A percentile compares a stretch with the other conserved stretches of the same genome.
phyloP scores from a whole-genome alignment of 2,329 filamentous ascomycete species.

The Hypoxylon sp. region DNA sequence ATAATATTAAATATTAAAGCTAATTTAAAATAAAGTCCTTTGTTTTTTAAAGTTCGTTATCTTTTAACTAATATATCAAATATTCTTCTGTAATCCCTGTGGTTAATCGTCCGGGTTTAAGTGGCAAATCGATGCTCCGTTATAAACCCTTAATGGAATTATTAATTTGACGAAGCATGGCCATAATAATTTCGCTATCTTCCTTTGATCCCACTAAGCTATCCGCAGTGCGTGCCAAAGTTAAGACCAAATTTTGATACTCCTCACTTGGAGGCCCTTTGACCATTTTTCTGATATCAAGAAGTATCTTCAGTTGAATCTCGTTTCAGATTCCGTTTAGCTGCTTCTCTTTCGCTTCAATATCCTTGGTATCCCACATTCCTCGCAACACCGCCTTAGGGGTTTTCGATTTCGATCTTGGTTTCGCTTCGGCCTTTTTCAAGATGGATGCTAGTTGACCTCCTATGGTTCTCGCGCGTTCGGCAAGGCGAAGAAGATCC shows the following conservation, averaged over 20 bases:
- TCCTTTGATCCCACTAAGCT: slow-evolving; percentile 18
- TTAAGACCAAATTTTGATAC: slow-evolving; percentile 12
- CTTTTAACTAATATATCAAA: background rate
- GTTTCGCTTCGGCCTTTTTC: slow-evolving; percentile 11
- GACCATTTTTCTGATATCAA: slow-evolving; percentile 23
- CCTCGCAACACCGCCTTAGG: slow-evolving; percentile 21
- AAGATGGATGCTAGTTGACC: slow-evolving; percentile 28
- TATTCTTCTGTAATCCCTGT: background rate
- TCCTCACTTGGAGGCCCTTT: slow-evolving; percentile 14
- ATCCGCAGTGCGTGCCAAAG: slow-evolving; percentile 22
- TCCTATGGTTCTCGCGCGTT: slow-evolving; percentile 32
- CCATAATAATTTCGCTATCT: slow-evolving; percentile 24
- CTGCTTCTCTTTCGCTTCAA: slow-evolving; percentile 30
- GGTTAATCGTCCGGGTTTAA: background rate
- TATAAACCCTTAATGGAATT: slow-evolving; percentile 6
- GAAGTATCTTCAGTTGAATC: slow-evolving; percentile 32
- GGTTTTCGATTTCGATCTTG: slow-evolving; percentile 34
- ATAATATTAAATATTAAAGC: no score
- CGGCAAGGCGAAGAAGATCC: slow-evolving; percentile 28
- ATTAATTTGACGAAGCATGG: slow-evolving; percentile 25
- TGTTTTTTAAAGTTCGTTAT: slow-evolving; percentile 1
- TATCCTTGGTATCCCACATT: slow-evolving; percentile 35
- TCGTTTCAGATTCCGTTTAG: slow-evolving; percentile 32
- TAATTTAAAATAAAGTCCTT: slow-evolving; percentile 23
- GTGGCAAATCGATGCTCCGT: background rate